phyloP scores from a whole-genome alignment of 176 grass and related monocot species.

The Aechmea fasciata region DNA sequence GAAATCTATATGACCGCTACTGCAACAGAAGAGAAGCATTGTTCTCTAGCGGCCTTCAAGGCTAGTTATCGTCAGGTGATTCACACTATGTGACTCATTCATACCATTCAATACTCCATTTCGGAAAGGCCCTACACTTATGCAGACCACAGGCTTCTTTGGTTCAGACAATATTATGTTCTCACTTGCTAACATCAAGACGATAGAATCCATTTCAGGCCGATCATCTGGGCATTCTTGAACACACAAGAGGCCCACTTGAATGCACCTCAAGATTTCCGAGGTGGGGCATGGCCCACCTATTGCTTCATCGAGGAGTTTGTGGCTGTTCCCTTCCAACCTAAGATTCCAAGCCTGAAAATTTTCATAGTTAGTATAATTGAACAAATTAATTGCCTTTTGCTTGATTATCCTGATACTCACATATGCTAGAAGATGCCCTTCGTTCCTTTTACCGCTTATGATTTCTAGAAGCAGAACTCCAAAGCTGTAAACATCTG shows the following conservation, averaged over 20 bases:
- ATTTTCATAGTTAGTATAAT: not conserved
- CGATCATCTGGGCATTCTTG: slow-evolving; percentile 9
- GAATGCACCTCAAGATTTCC: not conserved
- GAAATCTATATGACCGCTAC: too few species aligned
- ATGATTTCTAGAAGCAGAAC: slow-evolving; percentile 14
- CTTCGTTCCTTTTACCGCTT: slow-evolving; percentile 10
- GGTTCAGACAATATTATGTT: not conserved
- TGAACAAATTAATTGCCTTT: not conserved
- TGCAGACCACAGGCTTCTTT: not conserved
- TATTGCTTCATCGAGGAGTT: not conserved
- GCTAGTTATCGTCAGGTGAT: not conserved
- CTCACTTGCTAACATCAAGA: slow-evolving; percentile 14
- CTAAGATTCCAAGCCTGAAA: slow-evolving; percentile 6
- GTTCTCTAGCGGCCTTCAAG: not conserved
- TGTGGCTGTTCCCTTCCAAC: slow-evolving; percentile 6
- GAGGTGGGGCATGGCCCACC: not conserved
- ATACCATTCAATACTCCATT: not conserved
- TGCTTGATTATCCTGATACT: not conserved
- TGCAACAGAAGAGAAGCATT: not conserved
- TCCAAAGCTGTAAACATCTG: slow-evolving; percentile 23
- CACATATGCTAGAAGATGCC: slow-evolving; percentile 10
- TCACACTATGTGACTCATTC: not conserved
- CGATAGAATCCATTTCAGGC: not conserved
- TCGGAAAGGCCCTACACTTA: not conserved
- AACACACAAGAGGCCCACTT: not conserved